Evolutionary conservation across 2,329 filamentous ascomycete genomes (phyloP), one percentile per base, ranked within the genome.

Genomic region (Pestalotiopsis sp.): DNA sequence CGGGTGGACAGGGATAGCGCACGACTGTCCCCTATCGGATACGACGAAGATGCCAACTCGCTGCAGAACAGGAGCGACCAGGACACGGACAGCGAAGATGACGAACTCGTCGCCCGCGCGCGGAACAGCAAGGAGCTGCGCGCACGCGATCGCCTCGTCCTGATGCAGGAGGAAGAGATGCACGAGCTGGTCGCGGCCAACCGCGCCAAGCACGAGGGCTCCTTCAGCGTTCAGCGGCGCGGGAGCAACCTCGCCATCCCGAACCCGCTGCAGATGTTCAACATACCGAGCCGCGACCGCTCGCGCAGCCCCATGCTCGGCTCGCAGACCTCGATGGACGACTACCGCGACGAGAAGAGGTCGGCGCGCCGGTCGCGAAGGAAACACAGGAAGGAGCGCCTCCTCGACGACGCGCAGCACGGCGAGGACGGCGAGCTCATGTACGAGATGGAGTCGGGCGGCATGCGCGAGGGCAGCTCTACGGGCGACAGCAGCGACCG

Each of bases 371-470:
- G 85, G 68, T 79, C 82, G 57, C 82, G 87, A 76, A 82, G 88
- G 66, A 80, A 82, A 72, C 82, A 84, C 74, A 89, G 88, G 80
- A 85, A 82, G 81, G 85, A 86, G 70, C 83, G 80, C 72, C 78
- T 87, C 76, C 80, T 85, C 73, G 82, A 84, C 67, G 82, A 87
- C 66, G 88, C 88, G 3, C 83, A 83, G 31, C 79, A 89, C 70
- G 90, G 90, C 67, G 92, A 93, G 76, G 89, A 93, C 72, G 91
- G 91, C 49, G 88, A 91, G 78, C 83, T 97, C 75, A 93, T 97
- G 91, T 95, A 90, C 89, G 76, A 79, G 68, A 79, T 79, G 92
- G 95, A 98, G 80, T 92, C 94, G 77, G 93, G 94, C 1, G 88
- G 86, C 2, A 87, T 92, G 75, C 89, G 86, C 70, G 90, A 91